Percentiles rank a stretch among this genome's conserved stretches.
phyloP scores from a whole-genome alignment of 1,284 basidiomycete genomes.

The Ceratobasidium sp. region DNA sequence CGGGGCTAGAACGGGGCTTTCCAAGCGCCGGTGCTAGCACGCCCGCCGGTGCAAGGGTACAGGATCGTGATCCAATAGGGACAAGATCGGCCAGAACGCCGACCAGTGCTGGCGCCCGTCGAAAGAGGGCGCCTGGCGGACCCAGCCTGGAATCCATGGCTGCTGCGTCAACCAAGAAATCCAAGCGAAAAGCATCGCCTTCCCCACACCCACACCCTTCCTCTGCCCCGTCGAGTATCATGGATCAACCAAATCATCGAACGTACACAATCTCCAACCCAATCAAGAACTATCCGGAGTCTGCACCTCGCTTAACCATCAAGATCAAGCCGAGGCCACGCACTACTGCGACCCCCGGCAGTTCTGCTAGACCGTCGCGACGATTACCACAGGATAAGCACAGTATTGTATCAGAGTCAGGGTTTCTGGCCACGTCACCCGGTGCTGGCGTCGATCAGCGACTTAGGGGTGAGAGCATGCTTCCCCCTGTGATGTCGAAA shows the following conservation, averaged over 20 bases:
- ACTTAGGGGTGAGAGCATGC: background rate
- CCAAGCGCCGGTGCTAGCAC: background rate
- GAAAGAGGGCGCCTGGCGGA: slow-evolving; percentile 14
- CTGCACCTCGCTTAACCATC: slow-evolving; percentile 21
- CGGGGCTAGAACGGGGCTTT: slow-evolving; percentile 8
- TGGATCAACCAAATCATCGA: background rate
- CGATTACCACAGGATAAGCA: slow-evolving; percentile 33
- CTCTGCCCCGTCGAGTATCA: background rate
- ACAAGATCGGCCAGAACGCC: slow-evolving; percentile 17
- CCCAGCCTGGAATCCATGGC: background rate
- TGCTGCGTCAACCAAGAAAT: slow-evolving; percentile 1
- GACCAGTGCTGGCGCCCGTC: background rate
- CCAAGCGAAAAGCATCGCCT: slow-evolving; percentile 27
- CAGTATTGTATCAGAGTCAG: background rate
- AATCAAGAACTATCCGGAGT: background rate
- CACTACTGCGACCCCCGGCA: background rate
- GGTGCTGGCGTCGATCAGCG: slow-evolving; percentile 3
- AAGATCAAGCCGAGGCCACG: slow-evolving; percentile 12
- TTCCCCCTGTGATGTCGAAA: slow-evolving; percentile 8
- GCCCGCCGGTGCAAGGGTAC: background rate
- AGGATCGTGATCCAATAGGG: background rate
- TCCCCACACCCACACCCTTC: slow-evolving; percentile 5
- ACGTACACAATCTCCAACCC: slow-evolving; percentile 1
- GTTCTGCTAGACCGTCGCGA: background rate
- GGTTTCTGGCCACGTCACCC: slow-evolving; percentile 1